Base-by-base conservation (phyloP, 768 basidiomycete genomes). In the Naematelia encephala region DNA sequence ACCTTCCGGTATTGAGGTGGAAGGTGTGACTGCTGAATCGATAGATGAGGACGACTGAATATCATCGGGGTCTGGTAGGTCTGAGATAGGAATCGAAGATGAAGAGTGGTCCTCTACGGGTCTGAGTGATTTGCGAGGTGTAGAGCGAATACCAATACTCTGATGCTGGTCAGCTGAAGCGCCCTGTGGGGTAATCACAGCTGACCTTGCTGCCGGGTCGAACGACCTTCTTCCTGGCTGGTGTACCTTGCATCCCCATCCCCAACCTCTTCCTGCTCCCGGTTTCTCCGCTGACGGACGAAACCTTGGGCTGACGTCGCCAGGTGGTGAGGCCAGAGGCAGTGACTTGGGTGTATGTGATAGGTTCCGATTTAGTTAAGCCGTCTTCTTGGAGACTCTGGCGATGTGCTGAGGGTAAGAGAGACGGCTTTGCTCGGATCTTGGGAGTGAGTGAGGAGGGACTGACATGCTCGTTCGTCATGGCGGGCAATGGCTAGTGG, bases 211-310 rank as follows among this genome's bases (percentile, higher is more conserved):
- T 47, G 21, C n/a, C 46, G 19, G n/a, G 19, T 21, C n/a, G 5
- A 21, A 26, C 25, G 46, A 46, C 57, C 19, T 55, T 55, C 27
- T 30, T 66, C 48, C 59, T 62, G 1, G 66, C 69, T 4, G 69
- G 69, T 8, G 69, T 70, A 22, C 57, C 60, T 28, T 51, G 23
- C 69, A 67, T 67, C 5, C 69, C 69, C 66, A 67, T 67, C 1
- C 69, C 69, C 16, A 62, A 43, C 1, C 64, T 57, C 47, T 42
- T 23, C 23, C 44, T 54, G 30, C 43, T 44, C 48, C 8, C 34
- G 21, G 12, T 4, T 16, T 50, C 34, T 21, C 49, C 46, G 13
- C 54, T 19, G 44, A 16, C 39, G 28, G 19, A 13, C 46, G 51
- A 23, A 22, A 10, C 13, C 30, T 57, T 57, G 14, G 27, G 4